Evolutionary conservation across 2,329 filamentous ascomycete genomes (phyloP).

Genomic region (Trichoderma asperellum): DNA sequence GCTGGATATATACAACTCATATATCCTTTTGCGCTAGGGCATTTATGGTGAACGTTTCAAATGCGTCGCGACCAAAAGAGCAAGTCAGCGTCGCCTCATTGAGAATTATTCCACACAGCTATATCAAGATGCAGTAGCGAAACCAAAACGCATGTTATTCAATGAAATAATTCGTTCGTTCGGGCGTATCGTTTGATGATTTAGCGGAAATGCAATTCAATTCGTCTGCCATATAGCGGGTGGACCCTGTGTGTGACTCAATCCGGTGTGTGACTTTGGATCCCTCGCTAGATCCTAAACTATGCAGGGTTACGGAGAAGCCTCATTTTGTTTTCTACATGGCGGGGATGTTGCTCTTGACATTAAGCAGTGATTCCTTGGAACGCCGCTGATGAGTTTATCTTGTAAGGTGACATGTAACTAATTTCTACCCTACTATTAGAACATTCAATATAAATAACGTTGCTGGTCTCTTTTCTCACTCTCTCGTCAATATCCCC

Average conservation of each 20-base stretch:
- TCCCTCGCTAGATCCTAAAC: not conserved
- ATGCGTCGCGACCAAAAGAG: not conserved
- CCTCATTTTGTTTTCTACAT: not conserved
- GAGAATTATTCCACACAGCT: not conserved
- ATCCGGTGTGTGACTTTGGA: not conserved
- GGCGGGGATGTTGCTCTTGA: not conserved
- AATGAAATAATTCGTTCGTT: not conserved
- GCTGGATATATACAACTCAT: not conserved
- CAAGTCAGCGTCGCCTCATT: not conserved
- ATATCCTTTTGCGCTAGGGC: not conserved
- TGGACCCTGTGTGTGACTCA: constrained; percentile 9
- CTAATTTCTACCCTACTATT: no score
- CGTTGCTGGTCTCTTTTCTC: not conserved
- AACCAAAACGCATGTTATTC: not conserved
- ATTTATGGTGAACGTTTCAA: not conserved
- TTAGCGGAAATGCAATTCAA: not conserved
- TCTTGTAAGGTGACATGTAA: no score
- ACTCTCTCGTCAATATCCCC: not conserved
- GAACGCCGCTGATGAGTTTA: no score
- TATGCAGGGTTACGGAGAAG: not conserved
- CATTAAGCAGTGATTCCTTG: not conserved
- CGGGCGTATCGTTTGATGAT: not conserved
- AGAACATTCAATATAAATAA: not conserved
- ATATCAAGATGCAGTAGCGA: not conserved
- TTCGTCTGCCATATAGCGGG: not conserved